Evolutionary conservation across 2,329 filamentous ascomycete species (phyloP).

Genomic region (Colletotrichum spinosum): DNA sequence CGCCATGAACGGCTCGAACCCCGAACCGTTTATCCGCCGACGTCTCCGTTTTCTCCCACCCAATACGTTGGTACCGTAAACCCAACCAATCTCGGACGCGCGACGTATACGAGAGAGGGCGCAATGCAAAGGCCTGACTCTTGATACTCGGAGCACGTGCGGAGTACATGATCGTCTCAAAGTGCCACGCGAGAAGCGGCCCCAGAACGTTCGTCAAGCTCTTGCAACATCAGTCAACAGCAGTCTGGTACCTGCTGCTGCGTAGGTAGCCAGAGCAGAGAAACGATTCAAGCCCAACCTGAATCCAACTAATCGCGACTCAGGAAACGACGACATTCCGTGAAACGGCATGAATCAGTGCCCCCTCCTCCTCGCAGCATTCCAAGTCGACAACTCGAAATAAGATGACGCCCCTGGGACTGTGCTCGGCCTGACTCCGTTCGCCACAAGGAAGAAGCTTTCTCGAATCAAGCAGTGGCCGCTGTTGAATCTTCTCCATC

Average conservation of each 20-base stretch:
- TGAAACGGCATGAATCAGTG: slow-evolving; percentile 36
- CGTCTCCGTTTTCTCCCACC: slow-evolving; percentile 1
- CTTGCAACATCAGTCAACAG: neutral
- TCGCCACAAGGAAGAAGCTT: slow-evolving; percentile 4
- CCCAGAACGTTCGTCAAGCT: too few species aligned
- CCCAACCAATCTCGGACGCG: neutral
- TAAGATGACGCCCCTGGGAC: slow-evolving; percentile 6
- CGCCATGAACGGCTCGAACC: too few species aligned
- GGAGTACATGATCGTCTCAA: slow-evolving; percentile 26
- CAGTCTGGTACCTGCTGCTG: neutral
- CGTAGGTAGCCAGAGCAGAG: neutral
- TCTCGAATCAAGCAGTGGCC: neutral
- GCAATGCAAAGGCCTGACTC: slow-evolving; percentile 13
- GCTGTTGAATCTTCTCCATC: slow-evolving; percentile 4
- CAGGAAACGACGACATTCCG: slow-evolving; percentile 11
- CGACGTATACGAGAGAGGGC: too few species aligned
- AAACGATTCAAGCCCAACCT: slow-evolving; percentile 4
- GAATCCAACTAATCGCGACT: slow-evolving; percentile 8
- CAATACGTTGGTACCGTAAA: slow-evolving; percentile 15
- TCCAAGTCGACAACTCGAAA: neutral
- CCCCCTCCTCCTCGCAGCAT: too few species aligned
- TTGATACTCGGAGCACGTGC: slow-evolving; percentile 14
- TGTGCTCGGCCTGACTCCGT: slow-evolving; percentile 18
- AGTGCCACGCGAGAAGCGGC: slow-evolving; percentile 14
- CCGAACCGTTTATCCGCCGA: neutral